These are phyloP conservation scores for Madurella mycetomatis DNA, from an alignment of 2,329 filamentous ascomycete species.

Conservation along the genomic window DNA sequence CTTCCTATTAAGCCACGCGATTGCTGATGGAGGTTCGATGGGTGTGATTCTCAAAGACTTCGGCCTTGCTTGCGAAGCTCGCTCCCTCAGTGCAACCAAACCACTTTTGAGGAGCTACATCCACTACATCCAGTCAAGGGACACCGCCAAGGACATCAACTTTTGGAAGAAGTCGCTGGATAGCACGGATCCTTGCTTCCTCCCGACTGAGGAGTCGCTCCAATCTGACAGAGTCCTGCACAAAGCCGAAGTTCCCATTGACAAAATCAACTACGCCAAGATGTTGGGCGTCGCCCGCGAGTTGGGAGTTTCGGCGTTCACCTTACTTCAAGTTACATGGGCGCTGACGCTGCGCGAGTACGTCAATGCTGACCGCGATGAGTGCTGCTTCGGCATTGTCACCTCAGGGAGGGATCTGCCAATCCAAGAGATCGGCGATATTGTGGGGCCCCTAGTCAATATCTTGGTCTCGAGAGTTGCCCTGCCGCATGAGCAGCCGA, in stretches of 20 bases:
- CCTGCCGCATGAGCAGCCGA: constrained; percentile 2
- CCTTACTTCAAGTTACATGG: constrained; percentile 12
- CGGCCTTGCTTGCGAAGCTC: constrained; percentile 1
- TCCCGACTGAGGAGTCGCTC: constrained; percentile 1
- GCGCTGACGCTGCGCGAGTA: constrained; percentile 9
- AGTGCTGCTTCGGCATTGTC: constrained; percentile 12
- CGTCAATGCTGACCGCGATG: constrained; percentile 6
- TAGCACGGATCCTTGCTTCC: constrained; percentile 5
- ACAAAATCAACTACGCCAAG: constrained; percentile 5
- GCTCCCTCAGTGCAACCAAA: background rate
- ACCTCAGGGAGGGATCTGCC: constrained; percentile 13
- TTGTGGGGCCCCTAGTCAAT: constrained; percentile 14
- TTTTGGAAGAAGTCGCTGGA: constrained; percentile 14
- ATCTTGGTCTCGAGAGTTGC: constrained; percentile 8
- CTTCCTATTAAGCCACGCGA: constrained; percentile 8
- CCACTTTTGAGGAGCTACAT: constrained; percentile 10
- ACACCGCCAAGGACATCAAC: constrained; percentile 1
- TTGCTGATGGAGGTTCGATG: constrained; percentile 10
- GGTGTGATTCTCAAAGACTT: constrained; percentile 11
- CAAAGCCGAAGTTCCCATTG: background rate
- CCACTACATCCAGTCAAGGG: constrained; percentile 5
- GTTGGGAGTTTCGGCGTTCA: constrained; percentile 9
- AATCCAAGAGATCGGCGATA: constrained; percentile 1
- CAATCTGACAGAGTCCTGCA: background rate
- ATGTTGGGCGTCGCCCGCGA: constrained; percentile 1